Base-by-base conservation (phyloP, 2,329 filamentous ascomycete species). In the Fusarium guadeloupense region DNA sequence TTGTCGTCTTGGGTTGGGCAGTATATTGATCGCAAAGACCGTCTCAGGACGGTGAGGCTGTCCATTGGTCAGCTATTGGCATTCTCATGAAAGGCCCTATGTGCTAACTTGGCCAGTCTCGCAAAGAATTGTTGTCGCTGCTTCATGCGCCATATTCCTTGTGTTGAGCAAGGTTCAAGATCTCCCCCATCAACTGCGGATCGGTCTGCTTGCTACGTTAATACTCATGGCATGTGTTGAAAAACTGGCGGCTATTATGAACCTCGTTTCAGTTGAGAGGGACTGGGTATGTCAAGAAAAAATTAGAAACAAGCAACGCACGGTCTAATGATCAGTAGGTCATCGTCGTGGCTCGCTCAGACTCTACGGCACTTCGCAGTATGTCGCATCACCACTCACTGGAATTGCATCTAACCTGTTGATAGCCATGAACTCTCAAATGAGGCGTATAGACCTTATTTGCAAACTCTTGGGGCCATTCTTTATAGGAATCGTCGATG, bases 231-330 rank as follows among this genome's bases (percentile, higher is more conserved):
- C 88, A 1, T 90, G 89, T 51, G 68, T 88, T 2, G 90, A 93
- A 74, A 93, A 92, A 71, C 73, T 91, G 9, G 81, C 79, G 13
- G 81, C 86, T 2, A 80, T 88, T 6, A 80, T 86, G 71, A 92
- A 92, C 69, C 79, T 85, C 1, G 83, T 92, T 1, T 80, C 89
- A 0, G 81, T 93, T 0, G 90, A 92, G 71, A 79, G 86, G 67
- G 90, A 93, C 66, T 92, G 89, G 89, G 81, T 85, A 62, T 16
- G 68, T 28, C 9, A n/a, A 21, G 13, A 23, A 28, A 5, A 19
- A 4, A n/a, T n/a, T 5, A 9, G 14, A 2, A 34, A 8, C n/a
- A 3, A 17, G 19, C 19, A 23, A 5, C 16, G 7, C 7, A n/a
- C 16, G 19, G 7, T 25, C 62, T 66, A 42, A 66, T 35, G 5